A percentile compares a stretch with the other conserved stretches of the same genome.
These are phyloP conservation scores for Zygoascus flipseniorum DNA, from an alignment of 805 yeast species.

Conservation along the genomic window DNA sequence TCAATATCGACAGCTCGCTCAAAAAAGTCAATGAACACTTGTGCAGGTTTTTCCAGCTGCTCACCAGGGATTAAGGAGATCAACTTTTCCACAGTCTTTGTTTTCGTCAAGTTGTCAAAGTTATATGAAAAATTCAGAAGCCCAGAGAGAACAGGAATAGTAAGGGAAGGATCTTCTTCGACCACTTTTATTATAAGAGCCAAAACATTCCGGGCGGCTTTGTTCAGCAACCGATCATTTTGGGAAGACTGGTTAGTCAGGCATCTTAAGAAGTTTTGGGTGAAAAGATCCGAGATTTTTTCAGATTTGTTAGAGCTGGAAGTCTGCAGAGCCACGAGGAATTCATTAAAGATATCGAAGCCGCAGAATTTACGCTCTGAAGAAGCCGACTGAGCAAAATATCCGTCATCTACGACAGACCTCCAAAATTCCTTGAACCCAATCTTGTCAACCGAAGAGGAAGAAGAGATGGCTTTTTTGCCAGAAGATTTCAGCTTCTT, in stretches of 20 bases:
- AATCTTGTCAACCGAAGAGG: conserved; percentile 22
- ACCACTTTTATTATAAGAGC: conserved; percentile 33
- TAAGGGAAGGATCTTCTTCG: conserved; percentile 30
- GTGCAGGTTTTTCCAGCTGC: conserved; percentile 19
- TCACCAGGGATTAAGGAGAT: conserved; percentile 19
- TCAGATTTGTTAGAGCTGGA: conserved; percentile 16
- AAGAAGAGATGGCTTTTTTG: conserved; percentile 18
- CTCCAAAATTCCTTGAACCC: conserved; percentile 67
- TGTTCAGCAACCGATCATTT: conserved; percentile 54
- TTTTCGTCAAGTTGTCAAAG: conserved; percentile 72
- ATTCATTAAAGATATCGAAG: conserved; percentile 55
- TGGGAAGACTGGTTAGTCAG: conserved; percentile 71
- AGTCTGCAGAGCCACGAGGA: conserved; percentile 25
- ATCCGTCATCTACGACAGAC: conserved; percentile 66
- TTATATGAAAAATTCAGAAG: conserved; percentile 34
- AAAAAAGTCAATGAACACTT: conserved; percentile 13
- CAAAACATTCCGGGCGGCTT: conserved; percentile 50
- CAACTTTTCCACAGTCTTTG: conserved; percentile 51
- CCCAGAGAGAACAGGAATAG: conserved; percentile 27
- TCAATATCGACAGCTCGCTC: conserved; percentile 14
- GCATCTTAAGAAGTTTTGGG: conserved; percentile 54
- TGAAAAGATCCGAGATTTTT: conserved; percentile 19
- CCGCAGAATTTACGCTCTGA: conserved; percentile 85
- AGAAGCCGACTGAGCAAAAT: conserved; percentile 69
- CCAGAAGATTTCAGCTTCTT: conserved; percentile 22